Evolutionary conservation across 2,329 filamentous ascomycete genomes (phyloP), one percentile per base, ranked within the genome.

Genomic region (Sarocladiaceae sp.): DNA sequence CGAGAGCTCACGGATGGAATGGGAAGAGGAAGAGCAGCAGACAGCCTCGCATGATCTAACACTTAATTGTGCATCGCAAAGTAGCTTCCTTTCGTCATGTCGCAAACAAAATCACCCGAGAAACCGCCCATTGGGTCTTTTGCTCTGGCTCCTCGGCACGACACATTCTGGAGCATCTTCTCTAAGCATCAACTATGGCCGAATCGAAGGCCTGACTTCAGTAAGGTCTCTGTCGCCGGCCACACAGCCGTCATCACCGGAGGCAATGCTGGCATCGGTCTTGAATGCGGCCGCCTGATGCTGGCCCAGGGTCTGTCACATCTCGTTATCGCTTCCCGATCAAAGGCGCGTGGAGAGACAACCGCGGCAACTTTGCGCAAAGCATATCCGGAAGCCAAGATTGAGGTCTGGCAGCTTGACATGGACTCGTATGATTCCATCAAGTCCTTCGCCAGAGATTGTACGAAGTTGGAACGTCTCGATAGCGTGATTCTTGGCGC

Each of bases 291-390:
- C 13, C 59, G 59, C 1, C 71, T 75, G 53, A 63, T 78, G 35
- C 64, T 71, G 2, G 53, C 58, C 1, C 60, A 69, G 12, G 59
- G 62, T 0, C 59, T 76, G 12, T 66, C 66, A 2, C 66, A 64
- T 31, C 59, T 79, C 7, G 69, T 79, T 54, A 57, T 78, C 4
- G 72, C 69, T 6, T 72, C 75, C 1, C 72, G 76, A 1, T 71
- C 65, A 3, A 23, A 52, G 0, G 44, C 58, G 3, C 72, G 68
- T 51, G 76, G 75, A 5, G 63, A 74, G 25, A 60, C 53, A 1
- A 74, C 73, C n/a, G 25, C 22, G 10, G 20, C 8, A 10, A 18
- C 23, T n/a, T 33, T 52, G 15, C 47, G 31, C 15, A 52, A 29
- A 20, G 26, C 26, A 11, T 42, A 18, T 25, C 22, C 50, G 46